phyloP scores from a whole-genome alignment of 2,329 filamentous ascomycete genomes.

The Aspergillus sp. region DNA sequence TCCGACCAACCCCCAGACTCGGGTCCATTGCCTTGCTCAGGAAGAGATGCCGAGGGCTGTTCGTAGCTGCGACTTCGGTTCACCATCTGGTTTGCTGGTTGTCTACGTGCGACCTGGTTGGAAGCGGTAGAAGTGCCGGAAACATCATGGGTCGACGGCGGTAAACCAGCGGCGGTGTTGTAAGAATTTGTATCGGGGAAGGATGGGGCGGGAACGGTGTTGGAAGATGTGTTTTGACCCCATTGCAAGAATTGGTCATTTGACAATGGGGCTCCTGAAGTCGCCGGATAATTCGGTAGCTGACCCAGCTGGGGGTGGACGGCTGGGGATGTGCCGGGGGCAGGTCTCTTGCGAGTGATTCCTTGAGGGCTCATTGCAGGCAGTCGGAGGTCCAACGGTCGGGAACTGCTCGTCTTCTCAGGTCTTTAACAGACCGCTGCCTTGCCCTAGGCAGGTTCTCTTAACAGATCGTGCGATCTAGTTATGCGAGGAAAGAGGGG shows the following conservation, averaged over 20 bases:
- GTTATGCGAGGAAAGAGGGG: background rate
- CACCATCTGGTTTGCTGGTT: conserved; percentile 39
- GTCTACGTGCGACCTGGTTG: conserved; percentile 44
- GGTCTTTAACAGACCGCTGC: background rate
- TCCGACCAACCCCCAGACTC: conserved; percentile 51
- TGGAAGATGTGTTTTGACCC: conserved; percentile 46
- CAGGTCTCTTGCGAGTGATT: conserved; percentile 66
- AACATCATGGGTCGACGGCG: conserved; percentile 54
- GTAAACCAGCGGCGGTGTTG: conserved; percentile 29
- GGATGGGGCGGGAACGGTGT: conserved; percentile 28
- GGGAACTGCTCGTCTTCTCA: conserved; percentile 2
- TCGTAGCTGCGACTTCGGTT: conserved; percentile 41
- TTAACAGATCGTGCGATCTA: background rate
- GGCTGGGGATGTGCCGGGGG: conserved; percentile 68
- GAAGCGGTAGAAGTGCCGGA: conserved; percentile 47
- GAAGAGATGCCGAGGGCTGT: conserved; percentile 29
- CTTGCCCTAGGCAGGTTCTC: background rate
- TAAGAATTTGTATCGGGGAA: conserved; percentile 43
- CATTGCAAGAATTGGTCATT: conserved; percentile 58
- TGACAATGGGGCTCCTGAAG: conserved; percentile 44
- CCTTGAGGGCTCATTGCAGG: conserved; percentile 43
- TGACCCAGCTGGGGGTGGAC: conserved; percentile 55
- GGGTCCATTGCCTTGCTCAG: conserved; percentile 26
- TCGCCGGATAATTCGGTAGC: conserved; percentile 48
- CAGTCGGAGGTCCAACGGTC: conserved; percentile 11